phyloP scores from a whole-genome alignment of 2,329 filamentous ascomycete genomes.

The Fusarium goolgardi region DNA sequence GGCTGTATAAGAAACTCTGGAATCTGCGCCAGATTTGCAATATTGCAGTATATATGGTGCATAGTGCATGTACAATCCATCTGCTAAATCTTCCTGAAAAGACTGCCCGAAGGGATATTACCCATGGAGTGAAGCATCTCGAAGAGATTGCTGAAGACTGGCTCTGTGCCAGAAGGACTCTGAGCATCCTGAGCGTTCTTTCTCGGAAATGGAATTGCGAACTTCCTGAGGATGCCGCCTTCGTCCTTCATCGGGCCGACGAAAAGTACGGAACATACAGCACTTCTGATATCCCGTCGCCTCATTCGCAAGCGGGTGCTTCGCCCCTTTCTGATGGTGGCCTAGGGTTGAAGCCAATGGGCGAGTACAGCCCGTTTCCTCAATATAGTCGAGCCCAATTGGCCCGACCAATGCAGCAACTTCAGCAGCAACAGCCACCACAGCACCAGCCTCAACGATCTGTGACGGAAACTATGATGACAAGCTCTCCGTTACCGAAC shows the following conservation, averaged over 20 bases:
- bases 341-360: constrained; percentile 35
- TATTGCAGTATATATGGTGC: constrained; percentile 93
- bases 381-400: constrained; percentile 49
- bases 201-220: constrained; percentile 91
- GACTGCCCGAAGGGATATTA: constrained; percentile 87
- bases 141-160: constrained; percentile 97
- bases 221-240: constrained; percentile 83
- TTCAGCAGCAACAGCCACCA: constrained; percentile 26
- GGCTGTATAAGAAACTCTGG: constrained; percentile 92
- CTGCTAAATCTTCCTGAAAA: constrained; percentile 93
- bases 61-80: constrained; percentile 95
- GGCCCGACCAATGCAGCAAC: constrained; percentile 39
- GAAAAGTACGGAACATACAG: constrained; percentile 80
- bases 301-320: constrained; percentile 52
- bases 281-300: constrained; percentile 70
- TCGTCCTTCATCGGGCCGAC: constrained; percentile 81
- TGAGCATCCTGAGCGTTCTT: constrained; percentile 86
- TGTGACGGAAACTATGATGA: constrained; percentile 29
- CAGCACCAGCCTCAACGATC: constrained; percentile 29
- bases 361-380: constrained; percentile 53
- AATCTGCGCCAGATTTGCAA: constrained; percentile 95
- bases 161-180: constrained; percentile 86
- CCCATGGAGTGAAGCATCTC: constrained; percentile 88
- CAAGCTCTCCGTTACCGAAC: constrained; percentile 25
- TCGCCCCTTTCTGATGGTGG: constrained; percentile 50